Evolutionary conservation across 345 rosid genomes (phyloP).

Genomic region (Pistacia vera): DNA sequence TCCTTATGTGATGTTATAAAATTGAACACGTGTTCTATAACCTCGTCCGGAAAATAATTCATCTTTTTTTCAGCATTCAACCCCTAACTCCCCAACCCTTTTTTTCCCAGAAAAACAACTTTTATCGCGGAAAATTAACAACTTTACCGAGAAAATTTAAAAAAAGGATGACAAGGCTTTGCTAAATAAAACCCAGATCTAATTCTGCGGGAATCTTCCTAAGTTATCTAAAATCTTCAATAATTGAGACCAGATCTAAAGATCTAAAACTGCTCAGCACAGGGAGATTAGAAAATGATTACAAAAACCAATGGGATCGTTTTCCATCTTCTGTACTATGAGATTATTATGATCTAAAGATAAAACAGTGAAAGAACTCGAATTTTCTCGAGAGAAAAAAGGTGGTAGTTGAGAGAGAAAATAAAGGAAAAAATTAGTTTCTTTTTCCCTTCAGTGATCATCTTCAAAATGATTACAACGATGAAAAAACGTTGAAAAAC

Average conservation of each 20-base stretch:
- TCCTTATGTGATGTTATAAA: slow-evolving; percentile 68
- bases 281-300: background rate
- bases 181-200: slow-evolving; percentile 16
- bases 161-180: slow-evolving; percentile 1
- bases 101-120: background rate
- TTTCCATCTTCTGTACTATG: background rate
- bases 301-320: slow-evolving; percentile 5
- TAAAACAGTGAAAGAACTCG: slow-evolving; percentile 17
- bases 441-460: slow-evolving; percentile 20
- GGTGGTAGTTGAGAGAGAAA: background rate
- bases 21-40: slow-evolving; percentile 85
- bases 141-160: slow-evolving; percentile 6
- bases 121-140: background rate
- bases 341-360: slow-evolving; percentile 22
- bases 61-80: slow-evolving; percentile 35
- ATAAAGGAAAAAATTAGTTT: slow-evolving; percentile 7
- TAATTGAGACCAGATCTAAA: background rate
- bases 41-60: slow-evolving; percentile 97
- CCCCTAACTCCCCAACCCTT: too few species aligned
- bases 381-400: slow-evolving; percentile 23
- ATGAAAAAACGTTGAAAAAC: slow-evolving; percentile 10
- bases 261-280: background rate
- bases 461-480: slow-evolving; percentile 32
- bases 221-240: background rate
- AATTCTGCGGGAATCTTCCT: background rate